A percentile compares a stretch with the other conserved stretches of the same genome.
These are phyloP conservation scores for Xylaria sp. DNA, from an alignment of 2,329 filamentous ascomycete species.

Conservation along the genomic window DNA sequence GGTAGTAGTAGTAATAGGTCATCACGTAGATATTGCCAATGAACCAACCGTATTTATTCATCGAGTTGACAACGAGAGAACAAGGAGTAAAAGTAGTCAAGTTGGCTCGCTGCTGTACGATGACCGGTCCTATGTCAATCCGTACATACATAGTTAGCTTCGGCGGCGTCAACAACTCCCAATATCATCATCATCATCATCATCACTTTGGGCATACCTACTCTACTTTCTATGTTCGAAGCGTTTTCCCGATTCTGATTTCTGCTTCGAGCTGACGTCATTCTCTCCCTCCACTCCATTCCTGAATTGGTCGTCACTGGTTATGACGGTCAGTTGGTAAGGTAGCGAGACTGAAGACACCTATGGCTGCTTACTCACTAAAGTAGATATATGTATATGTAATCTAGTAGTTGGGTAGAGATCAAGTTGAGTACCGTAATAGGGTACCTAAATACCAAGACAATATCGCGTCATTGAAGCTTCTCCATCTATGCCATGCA, in stretches of 20 bases:
- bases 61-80: too few species aligned
- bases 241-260: background rate
- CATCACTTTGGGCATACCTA: background rate
- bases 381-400: background rate
- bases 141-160: background rate
- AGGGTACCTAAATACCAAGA: background rate
- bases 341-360: background rate
- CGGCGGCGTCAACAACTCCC: background rate
- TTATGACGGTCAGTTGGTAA: background rate
- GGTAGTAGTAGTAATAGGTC: too few species aligned
- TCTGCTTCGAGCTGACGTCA: constrained; percentile 5
- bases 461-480: background rate
- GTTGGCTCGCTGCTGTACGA: background rate
- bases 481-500: background rate
- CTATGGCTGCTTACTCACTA: too few species aligned
- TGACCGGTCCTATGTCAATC: background rate
- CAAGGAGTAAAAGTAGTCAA: background rate
- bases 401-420: background rate
- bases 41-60: too few species aligned
- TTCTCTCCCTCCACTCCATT: background rate
- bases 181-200: background rate
- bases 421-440: background rate
- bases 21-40: too few species aligned
- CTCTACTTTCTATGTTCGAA: too few species aligned
- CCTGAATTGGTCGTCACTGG: background rate